Percentiles rank a stretch among this genome's conserved stretches.
These are phyloP conservation scores for Tuctoria greenei DNA, from an alignment of 176 grass and related monocot genomes.

Conservation along the genomic window DNA sequence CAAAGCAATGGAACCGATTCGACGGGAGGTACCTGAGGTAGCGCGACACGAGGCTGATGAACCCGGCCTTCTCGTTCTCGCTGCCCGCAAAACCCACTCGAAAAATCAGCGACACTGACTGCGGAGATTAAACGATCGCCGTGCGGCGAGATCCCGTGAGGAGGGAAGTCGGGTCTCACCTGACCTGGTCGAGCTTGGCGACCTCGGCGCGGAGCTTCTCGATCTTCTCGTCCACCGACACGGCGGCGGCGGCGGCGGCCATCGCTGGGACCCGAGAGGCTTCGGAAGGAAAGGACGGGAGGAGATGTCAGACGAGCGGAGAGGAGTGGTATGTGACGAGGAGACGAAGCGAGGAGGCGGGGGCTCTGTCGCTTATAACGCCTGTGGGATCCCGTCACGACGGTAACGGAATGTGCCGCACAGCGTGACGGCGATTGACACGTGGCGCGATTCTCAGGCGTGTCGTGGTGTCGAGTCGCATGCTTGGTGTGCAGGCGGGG, in stretches of 20 bases:
- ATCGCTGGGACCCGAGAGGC: constrained; percentile 41
- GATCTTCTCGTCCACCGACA: constrained; percentile 57
- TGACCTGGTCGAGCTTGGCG: constrained; percentile 77
- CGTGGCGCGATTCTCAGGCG: constrained; percentile 12
- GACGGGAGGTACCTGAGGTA: constrained; percentile 76
- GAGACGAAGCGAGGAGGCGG: constrained; percentile 1
- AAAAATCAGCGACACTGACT: constrained; percentile 26
- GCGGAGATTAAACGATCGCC: neutral
- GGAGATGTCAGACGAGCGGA: constrained; percentile 50
- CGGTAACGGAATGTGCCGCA: constrained; percentile 29
- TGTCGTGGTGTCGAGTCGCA: constrained; percentile 9
- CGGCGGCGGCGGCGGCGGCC: constrained; percentile 33
- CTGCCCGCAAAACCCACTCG: constrained; percentile 33
- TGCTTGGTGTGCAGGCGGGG: neutral
- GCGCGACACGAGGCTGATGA: constrained; percentile 82
- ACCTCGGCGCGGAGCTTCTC: constrained; percentile 52
- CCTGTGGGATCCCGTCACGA: constrained; percentile 1
- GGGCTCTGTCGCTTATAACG: constrained; percentile 42
- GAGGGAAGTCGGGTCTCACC: constrained; percentile 14
- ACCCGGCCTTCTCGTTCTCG: constrained; percentile 89
- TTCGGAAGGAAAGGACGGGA: constrained; percentile 38
- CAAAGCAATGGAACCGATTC: neutral
- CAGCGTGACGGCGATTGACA: constrained; percentile 36
- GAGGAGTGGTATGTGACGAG: neutral
- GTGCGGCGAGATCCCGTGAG: constrained; percentile 3